Evolutionary conservation across 108 stramenopile species (phyloP).

Genomic region (Pseudonitzschia delicatissima): DNA sequence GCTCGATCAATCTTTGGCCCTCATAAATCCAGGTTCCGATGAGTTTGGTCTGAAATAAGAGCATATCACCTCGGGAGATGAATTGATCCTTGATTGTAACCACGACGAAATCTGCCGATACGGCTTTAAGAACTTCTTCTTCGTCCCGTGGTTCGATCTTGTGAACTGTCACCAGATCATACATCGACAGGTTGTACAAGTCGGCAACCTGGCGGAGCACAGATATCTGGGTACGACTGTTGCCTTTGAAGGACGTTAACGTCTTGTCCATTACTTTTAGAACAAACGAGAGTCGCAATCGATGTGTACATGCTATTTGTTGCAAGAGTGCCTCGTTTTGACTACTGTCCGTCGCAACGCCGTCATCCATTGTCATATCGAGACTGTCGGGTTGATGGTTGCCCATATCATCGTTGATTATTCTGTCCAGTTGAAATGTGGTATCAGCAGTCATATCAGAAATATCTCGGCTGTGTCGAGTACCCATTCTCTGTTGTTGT

Average conservation of each 20-base stretch:
- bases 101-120: slow-evolving; percentile 82
- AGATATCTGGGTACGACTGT: slow-evolving; percentile 75
- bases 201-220: slow-evolving; percentile 78
- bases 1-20: slow-evolving; percentile 63
- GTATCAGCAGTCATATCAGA: slow-evolving; percentile 54
- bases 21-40: slow-evolving; percentile 80
- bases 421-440: slow-evolving; percentile 20
- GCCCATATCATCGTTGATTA: slow-evolving; percentile 10
- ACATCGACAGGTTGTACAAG: slow-evolving; percentile 72
- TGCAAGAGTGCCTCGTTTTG: slow-evolving; percentile 31
- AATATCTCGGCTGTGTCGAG: slow-evolving; percentile 38
- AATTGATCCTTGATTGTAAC: slow-evolving; percentile 91
- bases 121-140: slow-evolving; percentile 49
- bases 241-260: slow-evolving; percentile 70
- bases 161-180: slow-evolving; percentile 82
- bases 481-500: background rate
- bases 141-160: slow-evolving; percentile 53
- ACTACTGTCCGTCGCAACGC: background rate
- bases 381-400: slow-evolving; percentile 12
- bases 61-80: slow-evolving; percentile 82
- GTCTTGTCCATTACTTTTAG: slow-evolving; percentile 73
- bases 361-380: slow-evolving; percentile 14
- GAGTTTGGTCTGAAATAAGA: slow-evolving; percentile 63
- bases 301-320: slow-evolving; percentile 55
- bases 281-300: slow-evolving; percentile 66